These are phyloP conservation scores for Tetragonia tetragonoides DNA, from an alignment of 148 eudicot genomes.

Conservation along the genomic window DNA sequence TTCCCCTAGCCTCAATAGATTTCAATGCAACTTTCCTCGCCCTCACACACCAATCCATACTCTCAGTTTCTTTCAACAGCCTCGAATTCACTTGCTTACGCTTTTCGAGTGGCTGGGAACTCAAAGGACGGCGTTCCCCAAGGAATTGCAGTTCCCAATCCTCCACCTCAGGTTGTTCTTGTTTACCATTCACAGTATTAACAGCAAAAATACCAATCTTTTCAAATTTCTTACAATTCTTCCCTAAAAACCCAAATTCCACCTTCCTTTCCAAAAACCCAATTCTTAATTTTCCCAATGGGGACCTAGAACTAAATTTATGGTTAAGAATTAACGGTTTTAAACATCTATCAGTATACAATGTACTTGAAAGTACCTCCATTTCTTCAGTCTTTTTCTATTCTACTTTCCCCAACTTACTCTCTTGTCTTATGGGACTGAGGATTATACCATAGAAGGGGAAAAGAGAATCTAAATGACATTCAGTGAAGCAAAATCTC, in stretches of 20 bases:
- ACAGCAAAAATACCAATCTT: conserved; percentile 27
- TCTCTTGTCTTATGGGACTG: background rate
- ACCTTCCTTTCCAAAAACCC: conserved; percentile 26
- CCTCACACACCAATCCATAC: conserved; percentile 95
- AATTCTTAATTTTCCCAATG: conserved; percentile 25
- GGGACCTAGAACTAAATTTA: conserved; percentile 19
- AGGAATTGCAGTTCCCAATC: conserved; percentile 76
- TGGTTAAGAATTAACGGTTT: conserved; percentile 26
- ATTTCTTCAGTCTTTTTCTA: conserved; percentile 9
- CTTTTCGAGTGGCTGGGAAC: conserved; percentile 34
- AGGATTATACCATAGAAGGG: background rate
- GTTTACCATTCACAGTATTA: conserved; percentile 27
- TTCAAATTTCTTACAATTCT: conserved; percentile 19
- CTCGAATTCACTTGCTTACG: conserved; percentile 44
- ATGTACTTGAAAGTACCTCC: conserved; percentile 30
- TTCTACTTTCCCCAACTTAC: background rate
- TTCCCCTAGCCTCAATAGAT: conserved; percentile 82
- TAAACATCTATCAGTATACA: conserved; percentile 25
- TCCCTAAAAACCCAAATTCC: conserved; percentile 27
- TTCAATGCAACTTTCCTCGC: conserved; percentile 83
- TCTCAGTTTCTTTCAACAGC: conserved; percentile 43
- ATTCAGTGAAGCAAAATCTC: background rate
- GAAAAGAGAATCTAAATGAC: background rate
- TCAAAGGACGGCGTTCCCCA: conserved; percentile 44
- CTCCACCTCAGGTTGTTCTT: conserved; percentile 30